These are phyloP conservation scores for Lathyrus sativus DNA, from an alignment of 306 rosid species.

Conservation along the genomic window DNA sequence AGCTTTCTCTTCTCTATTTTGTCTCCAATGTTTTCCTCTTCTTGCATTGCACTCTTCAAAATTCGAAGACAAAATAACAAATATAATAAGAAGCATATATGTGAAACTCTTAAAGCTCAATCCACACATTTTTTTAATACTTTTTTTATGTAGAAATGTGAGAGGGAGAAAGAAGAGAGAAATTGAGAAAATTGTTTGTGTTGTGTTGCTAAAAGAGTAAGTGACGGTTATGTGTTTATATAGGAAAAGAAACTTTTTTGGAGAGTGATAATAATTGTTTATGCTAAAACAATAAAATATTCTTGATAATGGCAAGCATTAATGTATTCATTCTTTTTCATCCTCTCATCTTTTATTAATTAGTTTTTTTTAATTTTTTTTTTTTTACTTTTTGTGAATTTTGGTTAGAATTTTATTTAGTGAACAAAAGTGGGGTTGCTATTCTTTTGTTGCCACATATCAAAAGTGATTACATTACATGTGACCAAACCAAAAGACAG, in stretches of 20 bases:
- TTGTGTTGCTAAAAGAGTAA: conserved; percentile 39
- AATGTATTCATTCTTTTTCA: conserved; percentile 46
- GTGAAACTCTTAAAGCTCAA: conserved; percentile 60
- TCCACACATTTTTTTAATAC: conserved; percentile 59
- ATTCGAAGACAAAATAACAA: conserved; percentile 71
- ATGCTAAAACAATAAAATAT: conserved; percentile 32
- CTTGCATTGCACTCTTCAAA: conserved; percentile 87
- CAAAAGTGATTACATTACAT: conserved; percentile 47
- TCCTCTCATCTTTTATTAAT: conserved; percentile 34
- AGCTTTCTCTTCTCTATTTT: conserved; percentile 47
- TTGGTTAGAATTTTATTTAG: conserved; percentile 52
- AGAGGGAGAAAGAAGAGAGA: conserved; percentile 35
- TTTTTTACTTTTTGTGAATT: conserved; percentile 56
- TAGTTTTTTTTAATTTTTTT: conserved; percentile 5
- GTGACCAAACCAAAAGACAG: conserved; percentile 49
- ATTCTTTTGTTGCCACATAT: conserved; percentile 50
- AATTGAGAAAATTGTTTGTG: conserved; percentile 32
- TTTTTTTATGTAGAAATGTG: conserved; percentile 33
- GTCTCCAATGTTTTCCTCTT: conserved; percentile 84
- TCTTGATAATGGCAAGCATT: conserved; percentile 47
- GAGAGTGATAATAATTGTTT: conserved; percentile 36
- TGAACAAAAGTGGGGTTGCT: conserved; percentile 15
- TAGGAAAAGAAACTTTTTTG: conserved; percentile 42
- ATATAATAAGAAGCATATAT: conserved; percentile 50
- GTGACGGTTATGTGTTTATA: conserved; percentile 61